Base-by-base conservation (phyloP, 257 asterid genomes). In the Penstemon newberryi region DNA sequence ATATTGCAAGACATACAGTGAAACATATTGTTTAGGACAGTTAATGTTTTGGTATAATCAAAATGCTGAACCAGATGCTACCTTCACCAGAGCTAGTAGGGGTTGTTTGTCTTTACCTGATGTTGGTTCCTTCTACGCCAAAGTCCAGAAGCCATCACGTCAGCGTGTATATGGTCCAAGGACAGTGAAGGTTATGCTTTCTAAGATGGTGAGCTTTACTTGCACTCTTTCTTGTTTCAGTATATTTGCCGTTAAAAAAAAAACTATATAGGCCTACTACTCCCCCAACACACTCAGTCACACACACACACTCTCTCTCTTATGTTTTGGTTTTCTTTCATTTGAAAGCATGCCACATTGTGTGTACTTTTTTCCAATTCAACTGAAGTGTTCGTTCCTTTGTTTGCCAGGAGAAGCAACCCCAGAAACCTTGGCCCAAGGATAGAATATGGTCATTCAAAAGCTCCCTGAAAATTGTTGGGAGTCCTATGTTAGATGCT, bases 71-170 rank as follows among this genome's bases (percentile, higher is more conserved):
- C 99, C 99, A 4, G 99, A 87, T 75, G 73, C 84, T 58, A 75
- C 69, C 73, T 85, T 91, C 60, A 87, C 79, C 67, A 89, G 80
- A 74, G 92, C 92, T 52, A 87, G 99, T 75, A 80, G 93, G 85
- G 99, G 99, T 73, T 94, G 98, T 81, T 79, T 94, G 80, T 84
- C 95, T 71, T 80, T 94, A 72, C 99, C 99, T 6, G 97, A 94
- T 15, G 79, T 86, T 51, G 97, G 92, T 60, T 94, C 99, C 66
- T 94, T 94, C 77, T 94, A 94, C 52, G 95, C 98, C 5, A 89
- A 86, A 86, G 82, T 84, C 78, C 96, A 91, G 83, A 87, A 83
- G 77, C 99, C 96, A 25, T 89, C 96, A 66, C 96, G 92, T 13
- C 97, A 91, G 57, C 97, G 88, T 61, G 95, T 94, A 54, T 94